phyloP scores from a whole-genome alignment of 2,329 filamentous ascomycete genomes.

The Pseudogymnoascus sp. region DNA sequence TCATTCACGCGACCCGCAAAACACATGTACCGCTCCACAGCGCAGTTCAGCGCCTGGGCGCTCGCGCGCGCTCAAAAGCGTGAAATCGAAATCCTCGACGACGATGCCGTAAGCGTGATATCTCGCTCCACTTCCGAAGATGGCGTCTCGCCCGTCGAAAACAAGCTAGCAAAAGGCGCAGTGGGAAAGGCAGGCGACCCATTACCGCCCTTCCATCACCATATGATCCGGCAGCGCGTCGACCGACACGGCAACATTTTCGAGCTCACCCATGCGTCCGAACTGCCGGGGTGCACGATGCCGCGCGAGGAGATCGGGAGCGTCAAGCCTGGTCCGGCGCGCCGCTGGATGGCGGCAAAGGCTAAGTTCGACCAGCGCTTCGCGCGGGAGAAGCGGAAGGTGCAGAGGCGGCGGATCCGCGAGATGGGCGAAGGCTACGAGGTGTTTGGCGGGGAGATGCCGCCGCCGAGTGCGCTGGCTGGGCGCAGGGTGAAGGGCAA shows the following conservation, averaged over 20 bases:
- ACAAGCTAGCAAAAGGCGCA: background rate
- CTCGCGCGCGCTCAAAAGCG: slow-evolving; percentile 72
- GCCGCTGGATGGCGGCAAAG: slow-evolving; percentile 75
- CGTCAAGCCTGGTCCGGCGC: slow-evolving; percentile 69
- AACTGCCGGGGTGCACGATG: slow-evolving; percentile 58
- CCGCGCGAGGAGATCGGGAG: slow-evolving; percentile 60
- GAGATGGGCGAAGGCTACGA: slow-evolving; percentile 67
- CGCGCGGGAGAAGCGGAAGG: slow-evolving; percentile 55
- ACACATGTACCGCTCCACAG: slow-evolving; percentile 86
- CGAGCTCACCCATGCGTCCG: slow-evolving; percentile 52
- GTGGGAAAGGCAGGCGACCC: slow-evolving; percentile 75
- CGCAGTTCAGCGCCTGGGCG: slow-evolving; percentile 90
- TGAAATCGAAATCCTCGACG: slow-evolving; percentile 71
- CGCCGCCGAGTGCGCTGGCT: slow-evolving; percentile 76
- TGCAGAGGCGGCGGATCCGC: slow-evolving; percentile 64
- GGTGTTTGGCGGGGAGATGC: slow-evolving; percentile 63
- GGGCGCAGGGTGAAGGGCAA: slow-evolving; percentile 50
- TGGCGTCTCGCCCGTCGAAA: slow-evolving; percentile 23
- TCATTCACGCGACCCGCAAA: slow-evolving; percentile 95
- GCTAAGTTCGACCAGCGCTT: slow-evolving; percentile 66
- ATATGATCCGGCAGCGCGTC: slow-evolving; percentile 90
- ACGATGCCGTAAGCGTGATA: slow-evolving; percentile 68
- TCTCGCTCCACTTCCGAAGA: slow-evolving; percentile 46
- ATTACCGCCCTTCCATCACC: slow-evolving; percentile 66
- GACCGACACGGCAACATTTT: slow-evolving; percentile 68